Evolutionary conservation across 1,139 yeast species (phyloP).

Genomic region (Hansenula sp.): DNA sequence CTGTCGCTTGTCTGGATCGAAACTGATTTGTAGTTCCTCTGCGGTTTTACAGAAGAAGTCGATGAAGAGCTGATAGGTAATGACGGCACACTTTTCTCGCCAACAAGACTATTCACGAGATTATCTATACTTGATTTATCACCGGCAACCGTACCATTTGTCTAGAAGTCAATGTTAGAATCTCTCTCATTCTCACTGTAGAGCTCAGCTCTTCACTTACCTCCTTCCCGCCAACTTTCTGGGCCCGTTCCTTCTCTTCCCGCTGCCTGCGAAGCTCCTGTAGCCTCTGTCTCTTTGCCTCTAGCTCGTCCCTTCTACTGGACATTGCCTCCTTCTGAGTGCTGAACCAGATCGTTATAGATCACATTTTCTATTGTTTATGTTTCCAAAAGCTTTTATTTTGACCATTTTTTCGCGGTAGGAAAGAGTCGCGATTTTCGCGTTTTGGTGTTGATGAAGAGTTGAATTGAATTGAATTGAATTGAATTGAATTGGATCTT

Average conservation of each 20-base stretch:
- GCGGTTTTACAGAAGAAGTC: too few species aligned
- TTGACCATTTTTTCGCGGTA: too few species aligned
- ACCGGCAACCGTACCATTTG: background rate
- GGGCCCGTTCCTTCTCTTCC: conserved; percentile 17
- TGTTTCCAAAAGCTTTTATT: background rate
- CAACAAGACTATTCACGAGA: conserved; percentile 1
- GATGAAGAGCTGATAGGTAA: background rate
- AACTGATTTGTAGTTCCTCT: conserved; percentile 10
- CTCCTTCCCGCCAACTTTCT: background rate
- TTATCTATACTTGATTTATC: background rate
- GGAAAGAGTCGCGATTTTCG: background rate
- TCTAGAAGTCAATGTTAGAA: background rate
- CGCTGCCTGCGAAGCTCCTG: conserved; percentile 23
- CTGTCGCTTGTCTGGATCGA: conserved; percentile 14
- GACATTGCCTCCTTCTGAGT: conserved; percentile 4
- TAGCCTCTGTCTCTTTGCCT: conserved; percentile 23
- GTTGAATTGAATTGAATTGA: background rate
- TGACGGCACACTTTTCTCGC: background rate
- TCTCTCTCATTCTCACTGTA: background rate
- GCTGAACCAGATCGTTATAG: background rate
- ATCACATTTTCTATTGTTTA: background rate
- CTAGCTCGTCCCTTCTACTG: conserved; percentile 23
- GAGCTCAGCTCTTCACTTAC: background rate
- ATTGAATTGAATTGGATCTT: too few species aligned
- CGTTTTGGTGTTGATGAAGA: background rate